Base-by-base conservation (phyloP, 2,329 filamentous ascomycete genomes). In the Hypoxylon sp. region DNA sequence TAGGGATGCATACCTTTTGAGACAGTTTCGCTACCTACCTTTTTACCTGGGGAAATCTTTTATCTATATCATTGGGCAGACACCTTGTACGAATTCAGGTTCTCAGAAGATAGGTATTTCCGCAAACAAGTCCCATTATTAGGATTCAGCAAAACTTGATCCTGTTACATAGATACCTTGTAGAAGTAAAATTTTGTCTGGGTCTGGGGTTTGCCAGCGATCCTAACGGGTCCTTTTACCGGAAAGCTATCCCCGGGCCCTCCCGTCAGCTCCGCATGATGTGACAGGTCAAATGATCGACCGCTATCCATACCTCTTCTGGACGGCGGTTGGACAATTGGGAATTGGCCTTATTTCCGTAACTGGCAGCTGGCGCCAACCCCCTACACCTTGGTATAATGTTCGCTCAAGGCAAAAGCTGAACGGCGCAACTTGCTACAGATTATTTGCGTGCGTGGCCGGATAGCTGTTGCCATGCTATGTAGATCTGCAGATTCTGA, bases 251-350 rank as follows among this genome's bases (percentile, higher is more conserved):
- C 27, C 48, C 57, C 57, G 48, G 47, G 1, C 48, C 32, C 8
- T 24, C 47, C 56, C 47, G 55, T 39, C 8, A 37, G 55, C 29
- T 51, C 55, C 44, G 32, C 47, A 29, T 27, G 17, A 32, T 32
- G 31, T 51, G 57, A 61, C 48, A 46, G 13, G 48, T 53, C 57
- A 50, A 37, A 37, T 35, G 48, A 60, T 52, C 47, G 27, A 35
- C 57, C 6, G 24, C 27, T 21, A 17, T 44, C 10, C 11, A 52
- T 52, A 27, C 57, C 47, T 60, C 19, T 35, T 53, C 24, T 27
- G n/a, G 57, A 35, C 32, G 13, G 5, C 21, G 35, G 35, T 15
- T 51, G 17, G 35, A 35, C 35, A 24, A 10, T 19, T 44, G 24
- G 35, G 15, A 51, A 24, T 42, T 50, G 35, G 17, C 32, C 32